A percentile compares a stretch with the other conserved stretches of the same genome.
phyloP scores from a whole-genome alignment of 805 yeast species.

The Metschnikowia rubicola region DNA sequence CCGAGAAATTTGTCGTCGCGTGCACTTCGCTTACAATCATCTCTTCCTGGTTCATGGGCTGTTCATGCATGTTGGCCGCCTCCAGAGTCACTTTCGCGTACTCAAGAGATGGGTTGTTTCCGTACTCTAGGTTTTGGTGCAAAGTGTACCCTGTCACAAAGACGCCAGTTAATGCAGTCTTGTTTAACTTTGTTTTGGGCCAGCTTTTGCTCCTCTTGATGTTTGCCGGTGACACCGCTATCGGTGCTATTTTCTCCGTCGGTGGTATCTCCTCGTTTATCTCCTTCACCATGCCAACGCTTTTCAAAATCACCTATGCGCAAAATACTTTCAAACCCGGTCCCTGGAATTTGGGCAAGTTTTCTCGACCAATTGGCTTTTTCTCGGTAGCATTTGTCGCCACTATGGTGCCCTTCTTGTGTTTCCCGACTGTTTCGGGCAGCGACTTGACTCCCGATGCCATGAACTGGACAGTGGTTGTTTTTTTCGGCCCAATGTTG shows the following conservation, averaged over 20 bases:
- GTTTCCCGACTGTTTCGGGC: slow-evolving; percentile 48
- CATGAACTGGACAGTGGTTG: slow-evolving; percentile 61
- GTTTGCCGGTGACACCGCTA: slow-evolving; percentile 63
- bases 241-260: slow-evolving; percentile 68
- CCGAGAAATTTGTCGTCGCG: slow-evolving; percentile 37
- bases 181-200: slow-evolving; percentile 55
- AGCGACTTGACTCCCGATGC: slow-evolving; percentile 32
- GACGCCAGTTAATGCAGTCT: slow-evolving; percentile 65
- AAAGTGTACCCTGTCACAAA: slow-evolving; percentile 48
- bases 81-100: slow-evolving; percentile 66
- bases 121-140: slow-evolving; percentile 49
- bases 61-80: slow-evolving; percentile 61
- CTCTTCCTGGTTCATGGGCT: slow-evolving; percentile 49
- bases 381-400: slow-evolving; percentile 48
- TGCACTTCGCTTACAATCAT: slow-evolving; percentile 44
- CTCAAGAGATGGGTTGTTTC: slow-evolving; percentile 66
- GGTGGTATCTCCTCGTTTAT: slow-evolving; percentile 69
- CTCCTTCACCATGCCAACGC: slow-evolving; percentile 63
- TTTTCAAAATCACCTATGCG: slow-evolving; percentile 55
- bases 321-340: slow-evolving; percentile 54
- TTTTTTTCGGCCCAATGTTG: slow-evolving; percentile 58
- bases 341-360: slow-evolving; percentile 62
- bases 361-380: slow-evolving; percentile 46
- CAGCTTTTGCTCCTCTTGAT: slow-evolving; percentile 53
- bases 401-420: slow-evolving; percentile 57